A percentile compares a stretch with the other conserved stretches of the same genome.
Conservation (phyloP, 2,329 filamentous ascomycete genomes). For the Colletotrichum sublineola region DNA sequence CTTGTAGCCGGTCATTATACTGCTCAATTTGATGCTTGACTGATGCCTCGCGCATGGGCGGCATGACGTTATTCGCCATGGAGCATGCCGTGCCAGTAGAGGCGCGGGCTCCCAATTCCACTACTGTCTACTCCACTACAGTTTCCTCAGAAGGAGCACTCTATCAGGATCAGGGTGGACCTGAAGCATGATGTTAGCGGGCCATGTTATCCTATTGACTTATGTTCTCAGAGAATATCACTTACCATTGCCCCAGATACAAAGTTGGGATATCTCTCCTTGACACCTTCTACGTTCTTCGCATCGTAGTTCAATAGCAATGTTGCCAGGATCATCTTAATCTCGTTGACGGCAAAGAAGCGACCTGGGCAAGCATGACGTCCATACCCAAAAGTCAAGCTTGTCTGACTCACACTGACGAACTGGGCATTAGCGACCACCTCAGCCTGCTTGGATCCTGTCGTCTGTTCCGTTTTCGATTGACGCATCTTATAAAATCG, state of each 20-base stretch:
- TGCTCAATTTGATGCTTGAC: background rate
- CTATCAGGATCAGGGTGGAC: slow-evolving; percentile 29
- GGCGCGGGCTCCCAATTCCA: background rate
- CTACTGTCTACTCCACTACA: background rate
- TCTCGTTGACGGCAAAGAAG: slow-evolving; percentile 61
- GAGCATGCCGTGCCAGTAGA: background rate
- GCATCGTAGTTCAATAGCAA: slow-evolving; percentile 58
- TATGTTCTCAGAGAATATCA: background rate
- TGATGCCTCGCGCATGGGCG: no score
- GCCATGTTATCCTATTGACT: no score
- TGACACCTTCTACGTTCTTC: slow-evolving; percentile 47
- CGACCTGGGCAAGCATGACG: slow-evolving; percentile 59
- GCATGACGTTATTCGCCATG: background rate
- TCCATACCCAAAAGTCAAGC: slow-evolving; percentile 55
- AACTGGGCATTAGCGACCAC: slow-evolving; percentile 51
- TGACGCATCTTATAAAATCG: slow-evolving; percentile 36
- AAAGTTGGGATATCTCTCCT: slow-evolving; percentile 29
- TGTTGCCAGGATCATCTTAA: slow-evolving; percentile 59
- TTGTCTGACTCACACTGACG: slow-evolving; percentile 54
- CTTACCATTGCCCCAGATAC: slow-evolving; percentile 30
- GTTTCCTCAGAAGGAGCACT: slow-evolving; percentile 27
- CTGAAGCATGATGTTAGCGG: background rate
- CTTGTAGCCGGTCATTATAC: background rate
- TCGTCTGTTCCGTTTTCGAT: slow-evolving; percentile 20
- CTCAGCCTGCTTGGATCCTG: slow-evolving; percentile 26